phyloP scores from a whole-genome alignment of 2,329 filamentous ascomycete species.

The Ophiosphaerella korrae region DNA sequence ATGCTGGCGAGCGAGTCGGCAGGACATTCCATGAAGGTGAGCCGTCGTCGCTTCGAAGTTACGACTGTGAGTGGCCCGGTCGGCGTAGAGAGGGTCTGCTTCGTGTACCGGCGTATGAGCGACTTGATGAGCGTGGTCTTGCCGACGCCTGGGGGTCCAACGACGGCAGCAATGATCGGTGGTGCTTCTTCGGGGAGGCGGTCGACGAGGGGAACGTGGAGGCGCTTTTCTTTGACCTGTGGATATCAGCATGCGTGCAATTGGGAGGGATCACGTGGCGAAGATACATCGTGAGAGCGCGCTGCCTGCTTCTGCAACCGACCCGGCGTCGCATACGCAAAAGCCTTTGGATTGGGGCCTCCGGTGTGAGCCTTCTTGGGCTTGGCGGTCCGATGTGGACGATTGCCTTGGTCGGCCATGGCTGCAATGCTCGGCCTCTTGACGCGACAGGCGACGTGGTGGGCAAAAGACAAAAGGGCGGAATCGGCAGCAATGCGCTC shows the following conservation, averaged over 20 bases:
- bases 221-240: conserved; percentile 89
- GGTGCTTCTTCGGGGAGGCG: conserved; percentile 93
- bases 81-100: conserved; percentile 89
- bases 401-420: conserved; percentile 76
- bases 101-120: conserved; percentile 89
- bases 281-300: conserved; percentile 70
- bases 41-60: conserved; percentile 90
- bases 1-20: conserved; percentile 90
- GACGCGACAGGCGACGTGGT: neutral
- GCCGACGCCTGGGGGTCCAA: conserved; percentile 90
- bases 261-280: accelerated
- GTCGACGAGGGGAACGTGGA: conserved; percentile 96
- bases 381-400: conserved; percentile 83
- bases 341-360: conserved; percentile 88
- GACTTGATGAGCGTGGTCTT: conserved; percentile 97
- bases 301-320: conserved; percentile 76
- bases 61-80: conserved; percentile 94
- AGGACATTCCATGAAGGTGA: conserved; percentile 97
- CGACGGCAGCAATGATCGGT: conserved; percentile 88
- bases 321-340: conserved; percentile 81
- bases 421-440: neutral
- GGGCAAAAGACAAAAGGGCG: conserved; percentile 1
- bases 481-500: conserved; percentile 4
- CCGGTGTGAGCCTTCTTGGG: conserved; percentile 78
- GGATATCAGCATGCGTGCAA: conserved; percentile 6